Conservation (phyloP, 179 eudicot species). For the Silene noctiflora region DNA sequence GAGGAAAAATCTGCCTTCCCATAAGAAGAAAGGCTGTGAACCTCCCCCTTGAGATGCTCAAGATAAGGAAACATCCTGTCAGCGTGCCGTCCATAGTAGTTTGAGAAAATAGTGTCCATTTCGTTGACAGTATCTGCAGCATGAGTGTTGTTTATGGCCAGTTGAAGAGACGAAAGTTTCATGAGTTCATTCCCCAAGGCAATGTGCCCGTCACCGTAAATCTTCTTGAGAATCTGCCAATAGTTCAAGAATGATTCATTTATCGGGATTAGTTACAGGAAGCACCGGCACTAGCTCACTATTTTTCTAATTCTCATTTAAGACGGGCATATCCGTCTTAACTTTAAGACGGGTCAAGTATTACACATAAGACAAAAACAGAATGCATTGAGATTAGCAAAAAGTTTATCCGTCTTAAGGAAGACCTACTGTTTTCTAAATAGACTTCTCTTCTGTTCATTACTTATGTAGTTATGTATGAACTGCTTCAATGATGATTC, state of each 20-base stretch:
- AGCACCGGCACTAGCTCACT: background rate
- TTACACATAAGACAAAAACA: too few species aligned
- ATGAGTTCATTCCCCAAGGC: conserved; percentile 74
- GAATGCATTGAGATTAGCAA: too few species aligned
- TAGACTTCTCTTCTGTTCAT: background rate
- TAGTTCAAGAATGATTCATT: conserved; percentile 7
- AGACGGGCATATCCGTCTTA: too few species aligned
- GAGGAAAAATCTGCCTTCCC: background rate
- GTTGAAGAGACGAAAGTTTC: conserved; percentile 73
- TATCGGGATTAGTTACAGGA: background rate
- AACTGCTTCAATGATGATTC: background rate
- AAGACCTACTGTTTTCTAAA: too few species aligned
- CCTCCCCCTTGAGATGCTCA: conserved; percentile 38
- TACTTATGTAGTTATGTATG: too few species aligned
- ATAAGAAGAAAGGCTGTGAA: conserved; percentile 26
- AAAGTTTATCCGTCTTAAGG: too few species aligned
- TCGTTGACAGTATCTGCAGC: conserved; percentile 38
- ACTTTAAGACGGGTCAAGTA: too few species aligned
- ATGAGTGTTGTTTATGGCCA: conserved; percentile 40
- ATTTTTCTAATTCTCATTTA: too few species aligned
- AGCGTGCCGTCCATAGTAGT: conserved; percentile 69
- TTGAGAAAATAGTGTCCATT: conserved; percentile 44
- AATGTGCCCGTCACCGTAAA: conserved; percentile 60
- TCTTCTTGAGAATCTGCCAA: conserved; percentile 72
- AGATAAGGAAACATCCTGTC: conserved; percentile 51